Base-by-base conservation (phyloP, 108 stramenopile genomes). In the Cyclotella cryptica region DNA sequence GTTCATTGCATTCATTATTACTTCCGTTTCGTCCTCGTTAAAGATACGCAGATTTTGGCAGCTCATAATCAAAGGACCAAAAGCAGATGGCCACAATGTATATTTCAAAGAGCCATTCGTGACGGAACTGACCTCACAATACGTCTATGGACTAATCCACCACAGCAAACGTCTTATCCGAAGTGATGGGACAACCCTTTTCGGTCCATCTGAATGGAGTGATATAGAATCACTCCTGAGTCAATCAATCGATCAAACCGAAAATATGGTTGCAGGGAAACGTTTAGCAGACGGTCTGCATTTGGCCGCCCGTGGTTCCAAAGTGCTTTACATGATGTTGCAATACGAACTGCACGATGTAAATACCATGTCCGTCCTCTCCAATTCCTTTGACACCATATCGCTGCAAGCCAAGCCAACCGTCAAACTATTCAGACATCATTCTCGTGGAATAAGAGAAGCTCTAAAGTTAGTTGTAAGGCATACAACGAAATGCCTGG, bases 81-180 rank as follows among this genome's bases (percentile, higher is more conserved):
- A 84, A 57, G 74, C 73, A 18, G 83, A 84, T 24, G 83, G 83
- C 47, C 68, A 57, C 28, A 72, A 53, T 41, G 43, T 84, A 10
- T 80, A 61, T 42, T 84, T 84, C 53, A 79, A 80, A 53, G 83
- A 84, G 40, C 83, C 78, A n/a, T 72, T 68, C 28, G 52, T 78
- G 29, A 84, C 74, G 29, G 78, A 84, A 49, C 61, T 84, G 53
- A 78, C 83, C 45, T 66, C 60, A 22, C 66, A 79, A 43, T 84
- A 75, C 62, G 74, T 79, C 10, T 80, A 54, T 68, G 41, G 41
- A 14, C 79, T 79, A 18, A 21, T 84, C 59, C 14, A 41, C 10
- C 57, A 74, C 1, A 61, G 77, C 19, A 52, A 65, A 0, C 72
- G 78, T 24, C 73, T 84, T n/a, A 47, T 69, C n/a, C 66, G 78